Percentiles rank a stretch among this genome's conserved stretches.
These are phyloP conservation scores for Phyllostachys edulis DNA, from an alignment of 176 grass and related monocot species.

Conservation along the genomic window DNA sequence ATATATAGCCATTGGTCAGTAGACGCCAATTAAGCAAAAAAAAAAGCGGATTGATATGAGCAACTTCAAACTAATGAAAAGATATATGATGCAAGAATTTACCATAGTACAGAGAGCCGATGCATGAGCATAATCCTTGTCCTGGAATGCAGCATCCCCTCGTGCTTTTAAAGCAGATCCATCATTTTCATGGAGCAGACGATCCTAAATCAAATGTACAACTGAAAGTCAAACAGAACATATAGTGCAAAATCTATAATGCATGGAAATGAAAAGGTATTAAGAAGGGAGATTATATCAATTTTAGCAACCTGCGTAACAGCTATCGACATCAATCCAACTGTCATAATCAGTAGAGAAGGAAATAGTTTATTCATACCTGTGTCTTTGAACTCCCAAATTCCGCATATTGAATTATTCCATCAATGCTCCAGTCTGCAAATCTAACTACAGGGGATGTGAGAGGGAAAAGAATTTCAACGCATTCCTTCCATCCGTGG, in stretches of 20 bases:
- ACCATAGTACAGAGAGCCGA: conserved; percentile 15
- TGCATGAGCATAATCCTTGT: conserved; percentile 29
- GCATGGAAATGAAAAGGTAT: neutral
- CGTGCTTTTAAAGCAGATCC: conserved; percentile 9
- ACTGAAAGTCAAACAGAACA: neutral
- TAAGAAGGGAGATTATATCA: neutral
- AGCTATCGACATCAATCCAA: neutral
- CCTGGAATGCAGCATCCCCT: neutral
- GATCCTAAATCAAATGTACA: conserved; percentile 21
- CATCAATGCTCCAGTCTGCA: conserved; percentile 28
- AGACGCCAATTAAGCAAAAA: too few relatives aligned
- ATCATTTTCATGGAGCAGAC: neutral
- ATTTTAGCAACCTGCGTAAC: neutral
- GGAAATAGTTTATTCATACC: neutral
- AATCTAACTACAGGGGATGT: conserved; percentile 10
- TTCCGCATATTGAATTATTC: conserved; percentile 5
- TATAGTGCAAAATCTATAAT: neutral
- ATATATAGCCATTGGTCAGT: too few relatives aligned
- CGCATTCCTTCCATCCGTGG: conserved; percentile 27
- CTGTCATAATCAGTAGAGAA: neutral
- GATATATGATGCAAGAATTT: neutral
- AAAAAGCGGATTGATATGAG: neutral
- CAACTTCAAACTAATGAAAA: neutral
- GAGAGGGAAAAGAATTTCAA: conserved; percentile 26
- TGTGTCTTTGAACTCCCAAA: neutral